phyloP scores from a whole-genome alignment of 2,329 filamentous ascomycete genomes.

The Monilinia fructigena region DNA sequence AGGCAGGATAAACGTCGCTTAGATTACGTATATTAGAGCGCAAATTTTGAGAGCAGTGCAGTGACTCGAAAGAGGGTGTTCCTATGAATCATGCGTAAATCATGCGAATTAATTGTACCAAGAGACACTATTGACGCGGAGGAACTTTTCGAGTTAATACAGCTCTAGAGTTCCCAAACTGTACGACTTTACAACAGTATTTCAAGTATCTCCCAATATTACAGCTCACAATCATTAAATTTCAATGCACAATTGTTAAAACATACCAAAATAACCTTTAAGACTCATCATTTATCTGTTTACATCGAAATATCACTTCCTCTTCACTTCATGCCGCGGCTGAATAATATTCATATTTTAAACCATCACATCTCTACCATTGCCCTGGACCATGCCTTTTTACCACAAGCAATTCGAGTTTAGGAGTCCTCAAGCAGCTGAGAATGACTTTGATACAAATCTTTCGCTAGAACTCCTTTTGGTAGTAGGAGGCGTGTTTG shows the following conservation, averaged over 20 bases:
- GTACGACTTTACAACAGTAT: neutral
- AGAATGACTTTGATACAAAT: neutral
- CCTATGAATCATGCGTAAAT: no score
- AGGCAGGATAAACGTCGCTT: no score
- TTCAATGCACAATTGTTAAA: neutral
- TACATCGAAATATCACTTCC: neutral
- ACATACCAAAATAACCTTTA: neutral
- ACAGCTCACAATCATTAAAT: neutral
- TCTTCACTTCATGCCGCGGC: neutral
- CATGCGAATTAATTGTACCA: no score
- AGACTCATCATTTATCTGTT: neutral
- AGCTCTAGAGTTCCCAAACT: neutral
- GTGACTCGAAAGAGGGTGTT: no score
- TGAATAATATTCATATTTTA: no score
- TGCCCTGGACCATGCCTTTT: neutral
- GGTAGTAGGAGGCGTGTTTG: neutral
- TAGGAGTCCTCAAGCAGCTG: neutral
- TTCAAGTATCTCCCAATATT: neutral
- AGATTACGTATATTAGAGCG: no score
- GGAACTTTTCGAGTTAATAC: no score
- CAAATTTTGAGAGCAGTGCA: no score
- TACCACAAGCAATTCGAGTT: neutral
- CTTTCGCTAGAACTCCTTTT: neutral
- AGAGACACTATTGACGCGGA: neutral
- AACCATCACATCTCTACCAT: neutral